Conservation (phyloP, 108 stramenopile genomes). For the Cyclotella choctawhatcheeana region DNA sequence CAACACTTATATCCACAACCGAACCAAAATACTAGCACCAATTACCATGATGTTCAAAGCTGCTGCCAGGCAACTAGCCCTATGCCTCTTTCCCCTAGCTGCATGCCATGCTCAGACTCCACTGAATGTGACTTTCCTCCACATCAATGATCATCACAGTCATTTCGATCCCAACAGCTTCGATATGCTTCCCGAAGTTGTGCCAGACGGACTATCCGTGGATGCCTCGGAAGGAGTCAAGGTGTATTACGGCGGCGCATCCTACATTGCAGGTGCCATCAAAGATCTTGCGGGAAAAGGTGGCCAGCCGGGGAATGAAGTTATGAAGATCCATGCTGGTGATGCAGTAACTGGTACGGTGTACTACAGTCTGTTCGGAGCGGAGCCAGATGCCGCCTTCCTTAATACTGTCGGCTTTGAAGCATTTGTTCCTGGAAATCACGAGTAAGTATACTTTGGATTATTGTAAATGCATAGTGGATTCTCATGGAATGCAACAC, state of each 20-base stretch:
- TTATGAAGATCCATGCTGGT: slow-evolving; percentile 63
- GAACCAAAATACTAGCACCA: neutral
- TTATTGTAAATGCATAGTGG: too few relatives aligned
- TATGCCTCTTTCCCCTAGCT: neutral
- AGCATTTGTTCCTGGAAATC: slow-evolving; percentile 58
- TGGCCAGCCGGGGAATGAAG: slow-evolving; percentile 12
- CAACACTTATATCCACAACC: neutral
- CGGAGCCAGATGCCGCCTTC: slow-evolving; percentile 49
- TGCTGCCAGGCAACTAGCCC: neutral
- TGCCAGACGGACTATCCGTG: slow-evolving; percentile 2
- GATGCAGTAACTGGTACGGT: slow-evolving; percentile 61
- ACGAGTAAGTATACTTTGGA: slow-evolving; percentile 49
- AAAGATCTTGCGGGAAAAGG: slow-evolving; percentile 18
- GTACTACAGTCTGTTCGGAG: slow-evolving; percentile 54
- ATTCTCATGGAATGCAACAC: neutral
- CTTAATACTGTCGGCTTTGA: slow-evolving; percentile 59
- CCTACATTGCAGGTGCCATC: slow-evolving; percentile 24
- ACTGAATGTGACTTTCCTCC: slow-evolving; percentile 32
- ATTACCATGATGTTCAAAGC: neutral
- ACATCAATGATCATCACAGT: slow-evolving; percentile 65
- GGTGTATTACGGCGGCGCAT: slow-evolving; percentile 39
- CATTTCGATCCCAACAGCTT: slow-evolving; percentile 39
- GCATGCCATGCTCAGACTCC: neutral
- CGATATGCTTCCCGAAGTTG: slow-evolving; percentile 14
- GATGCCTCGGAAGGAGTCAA: slow-evolving; percentile 1